Evolutionary conservation across 176 grass and related monocot species (phyloP).

Genomic region (Musa acuminata): DNA sequence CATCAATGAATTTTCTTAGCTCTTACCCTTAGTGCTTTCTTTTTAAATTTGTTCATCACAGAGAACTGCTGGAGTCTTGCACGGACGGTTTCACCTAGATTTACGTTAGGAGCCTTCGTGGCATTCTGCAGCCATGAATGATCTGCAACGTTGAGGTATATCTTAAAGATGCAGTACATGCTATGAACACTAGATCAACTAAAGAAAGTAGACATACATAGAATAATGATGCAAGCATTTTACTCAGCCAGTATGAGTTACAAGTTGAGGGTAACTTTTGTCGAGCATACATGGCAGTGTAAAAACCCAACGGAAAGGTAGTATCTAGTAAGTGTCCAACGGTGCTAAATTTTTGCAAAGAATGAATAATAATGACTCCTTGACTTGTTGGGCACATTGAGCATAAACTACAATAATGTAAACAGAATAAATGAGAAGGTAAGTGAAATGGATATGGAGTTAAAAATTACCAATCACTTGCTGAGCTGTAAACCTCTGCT

Average conservation of each 20-base stretch:
- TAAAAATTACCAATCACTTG: constrained; percentile 2
- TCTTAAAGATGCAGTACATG: neutral
- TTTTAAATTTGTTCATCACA: constrained; percentile 5
- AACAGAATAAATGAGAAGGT: neutral
- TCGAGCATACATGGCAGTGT: neutral
- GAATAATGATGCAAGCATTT: neutral
- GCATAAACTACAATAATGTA: no score
- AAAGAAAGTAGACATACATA: constrained; percentile 2
- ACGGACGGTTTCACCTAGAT: neutral
- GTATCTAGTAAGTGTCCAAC: no score
- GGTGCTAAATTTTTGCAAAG: no score
- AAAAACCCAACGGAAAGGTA: neutral
- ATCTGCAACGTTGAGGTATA: neutral
- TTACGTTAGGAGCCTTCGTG: neutral
- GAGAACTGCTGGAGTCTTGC: constrained; percentile 3
- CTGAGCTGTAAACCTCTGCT: neutral
- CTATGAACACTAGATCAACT: neutral
- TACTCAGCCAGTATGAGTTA: neutral
- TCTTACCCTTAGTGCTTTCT: neutral
- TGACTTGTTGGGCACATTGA: no score
- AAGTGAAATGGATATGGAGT: neutral
- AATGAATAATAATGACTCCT: no score
- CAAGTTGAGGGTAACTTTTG: neutral
- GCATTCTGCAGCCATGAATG: constrained; percentile 5
- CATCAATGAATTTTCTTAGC: neutral